Conservation (phyloP, 345 rosid species). For the Euphorbia lathyris region DNA sequence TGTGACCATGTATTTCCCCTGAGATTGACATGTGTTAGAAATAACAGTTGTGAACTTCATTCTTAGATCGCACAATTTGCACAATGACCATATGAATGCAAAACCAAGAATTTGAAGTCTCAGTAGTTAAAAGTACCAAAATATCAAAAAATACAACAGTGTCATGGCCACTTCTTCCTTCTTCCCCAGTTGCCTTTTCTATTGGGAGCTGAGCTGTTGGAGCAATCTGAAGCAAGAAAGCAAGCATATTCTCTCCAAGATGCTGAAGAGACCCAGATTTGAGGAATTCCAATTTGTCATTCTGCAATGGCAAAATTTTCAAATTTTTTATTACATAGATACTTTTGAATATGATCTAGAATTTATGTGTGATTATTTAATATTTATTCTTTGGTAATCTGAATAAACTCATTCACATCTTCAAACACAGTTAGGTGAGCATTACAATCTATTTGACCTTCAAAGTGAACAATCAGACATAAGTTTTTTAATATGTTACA, state of each 20-base stretch:
- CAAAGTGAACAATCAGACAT: background rate
- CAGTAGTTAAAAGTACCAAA: conserved; percentile 50
- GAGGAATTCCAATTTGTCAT: conserved; percentile 83
- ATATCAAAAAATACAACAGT: conserved; percentile 70
- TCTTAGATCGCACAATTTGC: conserved; percentile 3
- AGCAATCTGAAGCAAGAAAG: conserved; percentile 71
- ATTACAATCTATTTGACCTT: background rate
- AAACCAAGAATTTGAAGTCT: conserved; percentile 14
- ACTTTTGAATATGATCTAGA: background rate
- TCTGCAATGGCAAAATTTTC: conserved; percentile 45
- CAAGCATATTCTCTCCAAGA: conserved; percentile 95
- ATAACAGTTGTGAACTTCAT: conserved; percentile 10
- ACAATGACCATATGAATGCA: conserved; percentile 7
- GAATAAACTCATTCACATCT: background rate
- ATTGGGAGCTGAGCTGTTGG: conserved; percentile 54
- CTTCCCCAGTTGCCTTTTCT: conserved; percentile 32
- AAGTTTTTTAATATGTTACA: background rate
- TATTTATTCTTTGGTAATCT: background rate
- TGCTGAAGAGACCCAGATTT: conserved; percentile 96
- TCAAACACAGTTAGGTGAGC: background rate
- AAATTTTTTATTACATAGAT: background rate
- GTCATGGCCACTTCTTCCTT: conserved; percentile 37
- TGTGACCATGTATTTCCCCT: conserved; percentile 82
- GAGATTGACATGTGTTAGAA: conserved; percentile 30
- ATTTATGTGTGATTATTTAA: background rate